Conservation (phyloP, 805 yeast species). For the Saturnispora quitensis region DNA sequence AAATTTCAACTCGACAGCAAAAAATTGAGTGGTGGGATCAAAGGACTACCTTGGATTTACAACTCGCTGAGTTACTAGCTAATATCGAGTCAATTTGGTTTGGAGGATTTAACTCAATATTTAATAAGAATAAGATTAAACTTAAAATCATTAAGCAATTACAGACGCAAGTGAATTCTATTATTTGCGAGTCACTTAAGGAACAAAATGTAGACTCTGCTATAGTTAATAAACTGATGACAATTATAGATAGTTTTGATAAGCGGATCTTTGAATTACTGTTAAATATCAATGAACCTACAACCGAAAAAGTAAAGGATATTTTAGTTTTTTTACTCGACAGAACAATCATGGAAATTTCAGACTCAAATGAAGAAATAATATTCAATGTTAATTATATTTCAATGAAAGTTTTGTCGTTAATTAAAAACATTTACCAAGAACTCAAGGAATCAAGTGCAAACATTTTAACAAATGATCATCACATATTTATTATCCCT, state of each 20-base stretch:
- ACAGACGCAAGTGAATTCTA: neutral
- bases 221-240: neutral
- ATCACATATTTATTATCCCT: conserved; percentile 63
- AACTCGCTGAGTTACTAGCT: conserved; percentile 43
- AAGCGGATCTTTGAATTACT: conserved; percentile 8
- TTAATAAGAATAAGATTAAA: conserved; percentile 29
- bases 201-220: neutral
- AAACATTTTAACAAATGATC: neutral
- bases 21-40: conserved; percentile 72
- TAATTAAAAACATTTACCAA: neutral
- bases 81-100: conserved; percentile 61
- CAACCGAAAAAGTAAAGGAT: conserved; percentile 39
- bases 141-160: conserved; percentile 14
- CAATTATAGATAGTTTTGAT: conserved; percentile 1
- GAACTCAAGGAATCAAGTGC: neutral
- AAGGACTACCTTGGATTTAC: conserved; percentile 52
- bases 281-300: conserved; percentile 6
- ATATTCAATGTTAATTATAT: conserved; percentile 15
- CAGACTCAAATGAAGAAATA: neutral
- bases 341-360: conserved; percentile 44
- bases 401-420: neutral
- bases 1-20: conserved; percentile 47
- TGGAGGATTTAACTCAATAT: conserved; percentile 65
- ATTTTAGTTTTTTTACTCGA: conserved; percentile 55
- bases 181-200: neutral